Percentiles rank a stretch among this genome's conserved stretches.
Conservation (phyloP, 139 green algal genomes). For the Cymbomonas tetramitiformis region DNA sequence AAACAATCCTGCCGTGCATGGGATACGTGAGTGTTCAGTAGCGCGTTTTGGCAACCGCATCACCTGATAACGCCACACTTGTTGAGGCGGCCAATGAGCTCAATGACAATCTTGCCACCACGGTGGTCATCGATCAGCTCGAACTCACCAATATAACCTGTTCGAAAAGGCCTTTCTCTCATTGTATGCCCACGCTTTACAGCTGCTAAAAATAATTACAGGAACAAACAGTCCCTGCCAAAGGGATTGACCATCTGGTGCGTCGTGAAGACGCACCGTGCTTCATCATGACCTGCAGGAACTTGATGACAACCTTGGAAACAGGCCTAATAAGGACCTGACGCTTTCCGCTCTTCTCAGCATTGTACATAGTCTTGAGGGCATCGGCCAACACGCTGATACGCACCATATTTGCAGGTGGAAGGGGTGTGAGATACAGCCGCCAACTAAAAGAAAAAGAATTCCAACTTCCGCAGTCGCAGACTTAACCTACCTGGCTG, state of each 20-base stretch:
- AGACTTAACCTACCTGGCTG: too few species aligned
- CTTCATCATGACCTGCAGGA: constrained; percentile 90
- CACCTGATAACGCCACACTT: constrained; percentile 91
- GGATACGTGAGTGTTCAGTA: too few species aligned
- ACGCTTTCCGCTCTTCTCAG: constrained; percentile 94
- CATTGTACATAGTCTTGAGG: constrained; percentile 70
- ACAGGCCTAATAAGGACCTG: constrained; percentile 83
- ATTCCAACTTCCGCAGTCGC: too few species aligned
- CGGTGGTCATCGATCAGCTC: constrained; percentile 96
- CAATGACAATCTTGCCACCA: constrained; percentile 95
- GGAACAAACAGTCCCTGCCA: background rate
- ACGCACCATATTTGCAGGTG: too few species aligned
- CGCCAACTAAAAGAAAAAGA: too few species aligned
- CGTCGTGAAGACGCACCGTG: constrained; percentile 54
- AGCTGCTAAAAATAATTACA: background rate
- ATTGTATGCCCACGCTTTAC: too few species aligned
- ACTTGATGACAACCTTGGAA: constrained; percentile 99
- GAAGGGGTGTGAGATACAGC: too few species aligned
- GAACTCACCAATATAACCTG: constrained; percentile 99
- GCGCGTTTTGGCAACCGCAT: too few species aligned
- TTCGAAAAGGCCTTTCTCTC: background rate
- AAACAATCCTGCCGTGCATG: too few species aligned
- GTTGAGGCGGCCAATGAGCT: constrained; percentile 96
- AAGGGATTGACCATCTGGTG: too few species aligned
- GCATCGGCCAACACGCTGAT: constrained; percentile 7